Conservation (phyloP, 768 basidiomycete species). For the Pisolithus tinctorius region DNA sequence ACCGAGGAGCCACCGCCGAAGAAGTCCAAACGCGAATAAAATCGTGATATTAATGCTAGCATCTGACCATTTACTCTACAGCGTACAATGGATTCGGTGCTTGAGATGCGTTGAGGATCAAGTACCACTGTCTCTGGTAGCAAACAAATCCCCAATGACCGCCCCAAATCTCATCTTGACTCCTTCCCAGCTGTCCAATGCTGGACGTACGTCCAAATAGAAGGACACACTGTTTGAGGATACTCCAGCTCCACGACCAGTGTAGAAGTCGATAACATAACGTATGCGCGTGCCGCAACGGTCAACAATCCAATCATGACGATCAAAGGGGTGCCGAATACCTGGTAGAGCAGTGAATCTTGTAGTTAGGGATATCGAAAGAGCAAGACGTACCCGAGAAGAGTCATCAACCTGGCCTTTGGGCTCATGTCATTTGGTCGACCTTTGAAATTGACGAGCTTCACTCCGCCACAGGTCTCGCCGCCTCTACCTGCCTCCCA, state of each 20-base stretch:
- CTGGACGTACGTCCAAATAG: constrained; percentile 91
- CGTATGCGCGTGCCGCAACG: constrained; percentile 84
- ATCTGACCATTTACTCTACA: constrained; percentile 6
- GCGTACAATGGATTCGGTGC: constrained; percentile 5
- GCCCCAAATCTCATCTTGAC: constrained; percentile 69
- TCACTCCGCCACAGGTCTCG: constrained; percentile 73
- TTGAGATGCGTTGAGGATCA: constrained; percentile 7
- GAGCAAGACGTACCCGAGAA: constrained; percentile 66
- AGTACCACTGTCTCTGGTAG: constrained; percentile 13
- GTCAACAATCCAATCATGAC: constrained; percentile 96
- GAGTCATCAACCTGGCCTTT: constrained; percentile 72
- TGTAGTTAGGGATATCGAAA: neutral
- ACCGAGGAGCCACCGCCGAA: constrained; percentile 45
- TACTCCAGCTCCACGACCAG: constrained; percentile 52
- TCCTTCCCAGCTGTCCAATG: constrained; percentile 93
- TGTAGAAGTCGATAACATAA: constrained; percentile 98
- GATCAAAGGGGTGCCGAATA: constrained; percentile 90
- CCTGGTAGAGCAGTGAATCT: constrained; percentile 33
- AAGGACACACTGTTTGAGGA: constrained; percentile 63
- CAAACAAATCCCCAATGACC: constrained; percentile 40
- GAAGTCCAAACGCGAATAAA: constrained; percentile 45
- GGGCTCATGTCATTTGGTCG: constrained; percentile 73
- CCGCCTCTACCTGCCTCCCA: constrained; percentile 84
- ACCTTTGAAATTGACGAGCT: constrained; percentile 88
- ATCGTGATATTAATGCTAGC: constrained; percentile 26